A percentile compares a stretch with the other conserved stretches of the same genome.
phyloP scores from a whole-genome alignment of 106 monocot genomes.

The Iris macrosiphon region DNA sequence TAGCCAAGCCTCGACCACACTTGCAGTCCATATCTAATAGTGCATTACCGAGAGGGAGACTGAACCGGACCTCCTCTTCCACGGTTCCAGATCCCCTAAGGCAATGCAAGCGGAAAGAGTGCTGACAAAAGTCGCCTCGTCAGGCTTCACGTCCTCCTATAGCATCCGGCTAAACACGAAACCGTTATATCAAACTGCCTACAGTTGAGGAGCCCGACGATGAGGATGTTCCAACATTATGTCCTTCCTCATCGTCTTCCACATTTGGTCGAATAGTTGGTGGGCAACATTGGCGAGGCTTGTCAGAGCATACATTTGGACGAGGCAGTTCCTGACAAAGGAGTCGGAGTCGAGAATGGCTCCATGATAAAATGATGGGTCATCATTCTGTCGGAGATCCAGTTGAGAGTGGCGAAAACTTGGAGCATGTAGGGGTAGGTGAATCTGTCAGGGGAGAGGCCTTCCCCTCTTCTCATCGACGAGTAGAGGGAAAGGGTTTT shows the following conservation, averaged over 20 bases:
- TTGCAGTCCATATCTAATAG: too few species aligned
- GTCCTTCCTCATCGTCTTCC: conserved; percentile 24
- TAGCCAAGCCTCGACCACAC: conserved; percentile 25
- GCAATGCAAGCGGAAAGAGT: conserved; percentile 34
- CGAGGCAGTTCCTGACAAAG: conserved; percentile 30
- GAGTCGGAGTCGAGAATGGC: conserved; percentile 32
- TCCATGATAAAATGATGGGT: conserved; percentile 27
- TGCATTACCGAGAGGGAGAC: too few species aligned
- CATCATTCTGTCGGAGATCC: conserved; percentile 15
- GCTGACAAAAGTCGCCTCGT: conserved; percentile 45
- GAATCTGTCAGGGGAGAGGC: conserved; percentile 41
- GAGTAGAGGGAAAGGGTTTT: too few species aligned
- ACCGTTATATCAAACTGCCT: conserved; percentile 20
- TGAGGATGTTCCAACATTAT: conserved; percentile 39
- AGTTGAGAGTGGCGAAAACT: conserved; percentile 13
- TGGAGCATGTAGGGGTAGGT: conserved; percentile 45
- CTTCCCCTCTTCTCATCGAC: too few species aligned
- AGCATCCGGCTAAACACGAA: conserved; percentile 44
- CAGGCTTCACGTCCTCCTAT: conserved; percentile 16
- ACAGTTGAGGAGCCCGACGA: conserved; percentile 29
- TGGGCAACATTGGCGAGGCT: conserved; percentile 6
- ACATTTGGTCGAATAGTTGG: too few species aligned
- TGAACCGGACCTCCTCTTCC: too few species aligned
- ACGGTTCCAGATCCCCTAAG: conserved; percentile 24
- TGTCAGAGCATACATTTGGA: conserved; percentile 38